Conservation (phyloP, 345 rosid genomes). For the Noccaea caerulescens region DNA sequence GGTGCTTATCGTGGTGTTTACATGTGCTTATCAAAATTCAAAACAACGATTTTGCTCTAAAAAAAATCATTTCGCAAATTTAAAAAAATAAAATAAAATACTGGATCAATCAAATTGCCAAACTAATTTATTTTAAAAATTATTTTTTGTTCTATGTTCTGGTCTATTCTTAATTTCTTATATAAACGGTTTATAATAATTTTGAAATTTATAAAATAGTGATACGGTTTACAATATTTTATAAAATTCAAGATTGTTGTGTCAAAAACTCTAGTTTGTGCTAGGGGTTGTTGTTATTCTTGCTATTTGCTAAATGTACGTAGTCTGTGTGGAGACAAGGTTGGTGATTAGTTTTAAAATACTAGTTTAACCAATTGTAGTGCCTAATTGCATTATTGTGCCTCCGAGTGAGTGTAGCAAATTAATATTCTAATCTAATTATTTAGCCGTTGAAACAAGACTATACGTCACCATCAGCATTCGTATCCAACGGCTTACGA, state of each 20-base stretch:
- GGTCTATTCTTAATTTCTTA: no score
- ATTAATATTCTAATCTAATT: constrained; percentile 12
- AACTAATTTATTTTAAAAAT: no score
- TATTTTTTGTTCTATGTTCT: no score
- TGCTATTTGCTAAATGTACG: constrained; percentile 3
- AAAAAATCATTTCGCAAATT: no score
- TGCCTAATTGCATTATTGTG: constrained; percentile 42
- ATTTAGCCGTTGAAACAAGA: constrained; percentile 27
- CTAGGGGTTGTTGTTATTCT: constrained; percentile 13
- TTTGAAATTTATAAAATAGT: no score
- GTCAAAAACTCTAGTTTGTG: neutral
- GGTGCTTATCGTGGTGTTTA: constrained; percentile 21
- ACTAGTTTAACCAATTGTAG: constrained; percentile 17
- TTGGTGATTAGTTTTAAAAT: constrained; percentile 22
- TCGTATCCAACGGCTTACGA: constrained; percentile 26
- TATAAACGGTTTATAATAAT: no score
- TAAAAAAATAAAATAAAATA: no score
- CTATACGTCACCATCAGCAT: constrained; percentile 32
- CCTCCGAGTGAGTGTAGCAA: constrained; percentile 31
- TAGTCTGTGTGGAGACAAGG: constrained; percentile 19
- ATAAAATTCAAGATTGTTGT: neutral
- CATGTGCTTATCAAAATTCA: constrained; percentile 14
- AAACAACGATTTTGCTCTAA: neutral
- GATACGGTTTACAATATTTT: neutral
- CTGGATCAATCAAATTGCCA: no score